Conservation (phyloP, 176 grass and related monocot species). For the Avena insularis region DNA sequence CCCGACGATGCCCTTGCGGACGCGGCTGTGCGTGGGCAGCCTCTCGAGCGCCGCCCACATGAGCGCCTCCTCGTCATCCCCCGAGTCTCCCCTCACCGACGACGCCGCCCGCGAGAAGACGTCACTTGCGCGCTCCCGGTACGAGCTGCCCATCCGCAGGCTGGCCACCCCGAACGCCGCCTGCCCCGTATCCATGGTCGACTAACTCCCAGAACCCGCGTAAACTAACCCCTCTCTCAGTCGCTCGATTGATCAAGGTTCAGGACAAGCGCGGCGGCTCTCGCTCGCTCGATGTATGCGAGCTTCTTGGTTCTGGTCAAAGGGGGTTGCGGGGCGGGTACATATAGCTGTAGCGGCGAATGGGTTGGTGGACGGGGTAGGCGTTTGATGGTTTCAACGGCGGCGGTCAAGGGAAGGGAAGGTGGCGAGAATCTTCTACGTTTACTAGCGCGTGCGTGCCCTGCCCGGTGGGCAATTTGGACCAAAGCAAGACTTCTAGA, state of each 20-base stretch:
- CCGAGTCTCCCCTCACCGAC: constrained; percentile 10
- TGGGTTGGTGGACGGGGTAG: constrained; percentile 7
- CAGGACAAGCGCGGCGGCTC: not conserved
- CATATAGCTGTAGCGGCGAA: constrained; percentile 3
- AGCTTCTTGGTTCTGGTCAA: constrained; percentile 1
- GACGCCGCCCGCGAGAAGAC: constrained; percentile 53
- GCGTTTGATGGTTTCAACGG: not conserved
- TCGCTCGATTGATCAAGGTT: not conserved
- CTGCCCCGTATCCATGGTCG: constrained; percentile 31
- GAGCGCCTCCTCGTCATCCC: constrained; percentile 69
- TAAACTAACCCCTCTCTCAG: not conserved
- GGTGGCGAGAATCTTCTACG: not conserved
- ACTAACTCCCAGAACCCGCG: not conserved
- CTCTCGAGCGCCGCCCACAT: constrained; percentile 70
- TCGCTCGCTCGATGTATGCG: not conserved
- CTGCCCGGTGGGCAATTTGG: not conserved
- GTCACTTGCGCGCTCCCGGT: constrained; percentile 41
- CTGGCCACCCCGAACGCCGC: constrained; percentile 53
- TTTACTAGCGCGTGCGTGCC: not conserved
- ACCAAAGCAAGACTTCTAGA: too few species aligned
- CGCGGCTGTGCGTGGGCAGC: constrained; percentile 59
- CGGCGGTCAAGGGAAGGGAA: not conserved
- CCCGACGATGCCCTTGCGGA: constrained; percentile 51
- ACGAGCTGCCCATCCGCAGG: constrained; percentile 39
- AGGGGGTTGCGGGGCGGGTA: not conserved